Conservation (phyloP, 257 asterid genomes). For the Cinchona pubescens region DNA sequence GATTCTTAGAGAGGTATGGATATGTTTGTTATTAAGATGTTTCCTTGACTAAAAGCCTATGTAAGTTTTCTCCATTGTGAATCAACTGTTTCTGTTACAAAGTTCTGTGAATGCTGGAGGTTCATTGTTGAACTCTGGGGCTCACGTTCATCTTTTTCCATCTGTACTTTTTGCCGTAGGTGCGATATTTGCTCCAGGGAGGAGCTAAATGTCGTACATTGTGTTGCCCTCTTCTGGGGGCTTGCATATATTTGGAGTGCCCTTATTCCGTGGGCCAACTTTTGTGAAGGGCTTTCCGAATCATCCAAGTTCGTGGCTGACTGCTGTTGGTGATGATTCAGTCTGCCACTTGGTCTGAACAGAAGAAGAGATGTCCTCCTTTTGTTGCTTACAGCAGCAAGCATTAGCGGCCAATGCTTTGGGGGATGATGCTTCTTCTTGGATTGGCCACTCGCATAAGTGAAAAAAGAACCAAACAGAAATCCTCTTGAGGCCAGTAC, state of each 20-base stretch:
- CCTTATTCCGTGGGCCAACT: conserved; percentile 72
- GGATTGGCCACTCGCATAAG: conserved; percentile 54
- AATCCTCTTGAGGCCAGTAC: conserved; percentile 35
- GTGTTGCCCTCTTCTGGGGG: conserved; percentile 66
- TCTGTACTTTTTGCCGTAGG: conserved; percentile 82
- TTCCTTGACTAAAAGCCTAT: conserved; percentile 17
- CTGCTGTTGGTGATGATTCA: conserved; percentile 73
- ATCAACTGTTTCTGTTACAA: conserved; percentile 18
- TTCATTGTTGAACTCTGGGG: conserved; percentile 43
- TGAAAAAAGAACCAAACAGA: conserved; percentile 36
- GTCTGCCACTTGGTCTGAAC: conserved; percentile 68
- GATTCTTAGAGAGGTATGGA: conserved; percentile 82
- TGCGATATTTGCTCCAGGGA: conserved; percentile 99
- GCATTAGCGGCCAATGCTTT: conserved; percentile 50
- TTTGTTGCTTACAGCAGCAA: conserved; percentile 71
- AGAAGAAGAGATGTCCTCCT: conserved; percentile 88
- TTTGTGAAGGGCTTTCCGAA: conserved; percentile 77
- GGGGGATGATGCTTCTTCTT: conserved; percentile 84
- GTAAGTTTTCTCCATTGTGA: not conserved
- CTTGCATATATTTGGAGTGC: conserved; percentile 75
- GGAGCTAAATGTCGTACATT: conserved; percentile 98
- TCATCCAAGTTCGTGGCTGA: conserved; percentile 70
- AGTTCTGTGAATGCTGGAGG: conserved; percentile 47
- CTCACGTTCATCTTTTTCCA: conserved; percentile 44
- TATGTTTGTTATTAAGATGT: conserved; percentile 22